phyloP scores from a whole-genome alignment of 768 basidiomycete species.

The Collybia sp. region DNA sequence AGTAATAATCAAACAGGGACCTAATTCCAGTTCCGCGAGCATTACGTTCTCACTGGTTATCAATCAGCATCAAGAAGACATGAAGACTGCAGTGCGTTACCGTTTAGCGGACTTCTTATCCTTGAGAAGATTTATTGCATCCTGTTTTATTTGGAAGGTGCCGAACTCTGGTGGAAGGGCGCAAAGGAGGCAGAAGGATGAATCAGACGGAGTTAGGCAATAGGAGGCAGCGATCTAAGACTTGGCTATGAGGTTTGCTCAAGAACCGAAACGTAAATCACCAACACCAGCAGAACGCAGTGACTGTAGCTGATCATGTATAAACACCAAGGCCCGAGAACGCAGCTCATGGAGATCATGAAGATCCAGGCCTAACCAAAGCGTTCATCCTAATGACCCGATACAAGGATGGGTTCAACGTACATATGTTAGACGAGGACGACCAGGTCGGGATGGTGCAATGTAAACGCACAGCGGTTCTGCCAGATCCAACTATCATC shows the following conservation, averaged over 20 bases:
- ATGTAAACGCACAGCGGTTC: conserved; percentile 46
- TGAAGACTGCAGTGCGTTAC: conserved; percentile 17
- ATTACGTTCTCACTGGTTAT: conserved; percentile 8
- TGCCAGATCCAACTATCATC: conserved; percentile 42
- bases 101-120: conserved; percentile 35
- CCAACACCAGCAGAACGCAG: conserved; percentile 60
- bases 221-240: conserved; percentile 59
- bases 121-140: conserved; percentile 40
- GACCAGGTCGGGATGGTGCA: conserved; percentile 70
- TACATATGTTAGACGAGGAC: conserved; percentile 53
- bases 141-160: conserved; percentile 34
- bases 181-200: conserved; percentile 55
- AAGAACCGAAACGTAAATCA: conserved; percentile 7
- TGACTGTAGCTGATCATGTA: conserved; percentile 58
- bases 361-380: conserved; percentile 50
- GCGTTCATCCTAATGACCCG: background rate
- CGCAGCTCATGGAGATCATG: conserved; percentile 67
- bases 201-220: conserved; percentile 55
- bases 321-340: conserved; percentile 54
- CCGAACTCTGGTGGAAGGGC: conserved; percentile 41
- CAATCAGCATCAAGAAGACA: background rate
- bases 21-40: conserved; percentile 45
- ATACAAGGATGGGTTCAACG: conserved; percentile 15
- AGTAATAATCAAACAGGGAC: conserved; percentile 53
- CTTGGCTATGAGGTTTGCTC: conserved; percentile 4